A percentile compares a stretch with the other conserved stretches of the same genome.
Evolutionary conservation across 805 yeast species (phyloP).

Genomic region (Blastobotrys chiropterorum): DNA sequence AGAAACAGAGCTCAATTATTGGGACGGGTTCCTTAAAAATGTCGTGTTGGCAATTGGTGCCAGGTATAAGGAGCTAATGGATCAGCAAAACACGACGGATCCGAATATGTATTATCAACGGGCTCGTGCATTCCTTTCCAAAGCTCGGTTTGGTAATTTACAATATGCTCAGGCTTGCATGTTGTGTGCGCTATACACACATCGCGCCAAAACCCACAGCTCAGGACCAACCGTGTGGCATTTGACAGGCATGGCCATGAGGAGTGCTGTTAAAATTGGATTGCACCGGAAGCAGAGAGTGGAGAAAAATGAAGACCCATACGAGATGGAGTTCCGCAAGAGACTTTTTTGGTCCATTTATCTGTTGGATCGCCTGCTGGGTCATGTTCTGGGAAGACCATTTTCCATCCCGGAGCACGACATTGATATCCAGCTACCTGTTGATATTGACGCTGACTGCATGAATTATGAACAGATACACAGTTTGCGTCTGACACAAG

Average conservation of each 20-base stretch:
- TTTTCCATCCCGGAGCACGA: constrained; percentile 12
- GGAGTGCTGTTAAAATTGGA: constrained; percentile 13
- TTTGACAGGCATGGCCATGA: constrained; percentile 12
- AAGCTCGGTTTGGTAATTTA: constrained; percentile 1
- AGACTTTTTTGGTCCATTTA: constrained; percentile 9
- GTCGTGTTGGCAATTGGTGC: constrained; percentile 13
- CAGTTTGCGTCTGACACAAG: constrained; percentile 5
- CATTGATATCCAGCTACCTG: constrained; percentile 11
- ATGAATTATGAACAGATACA: constrained; percentile 1
- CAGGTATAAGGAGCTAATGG: constrained; percentile 9
- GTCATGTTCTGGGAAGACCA: constrained; percentile 8
- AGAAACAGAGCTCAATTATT: not conserved
- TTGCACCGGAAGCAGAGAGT: constrained; percentile 11
- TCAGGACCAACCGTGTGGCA: constrained; percentile 11
- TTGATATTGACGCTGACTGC: constrained; percentile 9
- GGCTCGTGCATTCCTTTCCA: constrained; percentile 5
- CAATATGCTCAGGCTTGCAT: constrained; percentile 12
- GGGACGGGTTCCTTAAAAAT: constrained; percentile 10
- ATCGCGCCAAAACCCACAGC: constrained; percentile 3
- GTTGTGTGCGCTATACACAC: constrained; percentile 9
- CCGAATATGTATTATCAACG: constrained; percentile 8
- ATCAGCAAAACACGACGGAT: constrained; percentile 1
- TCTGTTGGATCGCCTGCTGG: constrained; percentile 7
- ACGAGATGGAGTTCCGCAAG: constrained; percentile 2
- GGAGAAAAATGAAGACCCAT: constrained; percentile 7